These are phyloP conservation scores for Plectranthus barbatus DNA, from an alignment of 257 asterid species.

Conservation along the genomic window DNA sequence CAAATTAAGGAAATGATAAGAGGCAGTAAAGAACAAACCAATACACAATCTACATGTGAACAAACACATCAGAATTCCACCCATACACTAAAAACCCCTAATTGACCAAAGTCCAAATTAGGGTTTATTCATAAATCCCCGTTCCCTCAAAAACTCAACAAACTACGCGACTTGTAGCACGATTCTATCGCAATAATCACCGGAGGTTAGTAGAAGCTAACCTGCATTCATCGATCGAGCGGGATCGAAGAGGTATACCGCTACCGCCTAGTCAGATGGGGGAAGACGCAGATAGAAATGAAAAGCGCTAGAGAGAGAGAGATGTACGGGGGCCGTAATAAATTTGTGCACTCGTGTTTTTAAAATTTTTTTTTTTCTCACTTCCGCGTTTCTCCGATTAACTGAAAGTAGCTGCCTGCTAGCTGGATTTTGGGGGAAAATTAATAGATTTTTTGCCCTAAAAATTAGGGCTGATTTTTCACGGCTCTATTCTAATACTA, in stretches of 20 bases:
- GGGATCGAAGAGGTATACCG: conserved; percentile 36
- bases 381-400: conserved; percentile 12
- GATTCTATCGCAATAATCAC: conserved; percentile 16
- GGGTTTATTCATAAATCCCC: conserved; percentile 41
- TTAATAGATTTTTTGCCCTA: conserved; percentile 10
- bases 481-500: not conserved
- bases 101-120: conserved; percentile 26
- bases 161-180: conserved; percentile 1
- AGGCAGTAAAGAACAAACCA: conserved; percentile 8
- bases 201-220: conserved; percentile 7
- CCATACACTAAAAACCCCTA: conserved; percentile 34
- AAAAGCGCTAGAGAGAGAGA: conserved; percentile 11
- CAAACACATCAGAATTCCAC: conserved; percentile 16
- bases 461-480: conserved; percentile 10
- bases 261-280: not conserved
- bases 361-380: not conserved
- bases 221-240: conserved; percentile 48
- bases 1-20: conserved; percentile 19
- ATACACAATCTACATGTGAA: conserved; percentile 3
- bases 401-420: not conserved
- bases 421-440: conserved; percentile 17
- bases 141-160: conserved; percentile 12
- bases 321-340: conserved; percentile 19
- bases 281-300: conserved; percentile 14
- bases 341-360: conserved; percentile 2